Percentiles rank a stretch among this genome's conserved stretches.
These are phyloP conservation scores for Coemansia umbellata DNA, from an alignment of 192 early-diverging fungal species.

Conservation along the genomic window DNA sequence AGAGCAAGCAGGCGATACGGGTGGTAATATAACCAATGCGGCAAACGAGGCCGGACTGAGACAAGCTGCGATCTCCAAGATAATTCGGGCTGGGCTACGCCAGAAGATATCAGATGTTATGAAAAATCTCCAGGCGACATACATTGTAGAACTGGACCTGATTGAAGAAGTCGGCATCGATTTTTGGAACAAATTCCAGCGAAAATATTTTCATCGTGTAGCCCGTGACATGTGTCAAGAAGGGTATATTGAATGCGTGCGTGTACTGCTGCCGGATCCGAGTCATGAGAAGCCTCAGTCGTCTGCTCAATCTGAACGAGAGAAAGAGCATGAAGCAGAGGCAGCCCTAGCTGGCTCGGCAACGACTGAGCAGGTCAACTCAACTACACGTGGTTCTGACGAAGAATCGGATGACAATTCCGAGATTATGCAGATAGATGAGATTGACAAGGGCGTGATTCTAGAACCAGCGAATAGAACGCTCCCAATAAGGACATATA, in stretches of 20 bases:
- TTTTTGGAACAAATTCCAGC: constrained; percentile 8
- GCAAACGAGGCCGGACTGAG: neutral
- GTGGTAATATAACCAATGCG: neutral
- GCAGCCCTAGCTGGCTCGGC: too few relatives aligned
- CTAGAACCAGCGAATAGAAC: too few relatives aligned
- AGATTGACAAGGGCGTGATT: too few relatives aligned
- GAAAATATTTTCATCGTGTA: constrained; percentile 32
- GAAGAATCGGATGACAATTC: too few relatives aligned
- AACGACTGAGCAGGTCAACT: too few relatives aligned
- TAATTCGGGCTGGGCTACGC: constrained; percentile 16
- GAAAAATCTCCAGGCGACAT: constrained; percentile 3
- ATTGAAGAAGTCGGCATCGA: constrained; percentile 29
- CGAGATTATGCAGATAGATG: too few relatives aligned
- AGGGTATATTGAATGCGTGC: constrained; percentile 22
- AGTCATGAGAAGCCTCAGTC: neutral
- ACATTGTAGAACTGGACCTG: constrained; percentile 39
- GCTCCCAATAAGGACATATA: too few relatives aligned
- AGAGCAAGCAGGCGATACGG: neutral
- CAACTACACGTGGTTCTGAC: too few relatives aligned
- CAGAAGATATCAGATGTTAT: constrained; percentile 16
- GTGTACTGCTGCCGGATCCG: constrained; percentile 17
- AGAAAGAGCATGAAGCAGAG: too few relatives aligned
- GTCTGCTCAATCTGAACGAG: too few relatives aligned
- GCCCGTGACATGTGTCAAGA: constrained; percentile 5
- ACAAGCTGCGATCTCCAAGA: neutral